Evolutionary conservation across 225 moss, liverwort and hornwort genomes (phyloP).

Genomic region (Rhytidiadelphus loreus): DNA sequence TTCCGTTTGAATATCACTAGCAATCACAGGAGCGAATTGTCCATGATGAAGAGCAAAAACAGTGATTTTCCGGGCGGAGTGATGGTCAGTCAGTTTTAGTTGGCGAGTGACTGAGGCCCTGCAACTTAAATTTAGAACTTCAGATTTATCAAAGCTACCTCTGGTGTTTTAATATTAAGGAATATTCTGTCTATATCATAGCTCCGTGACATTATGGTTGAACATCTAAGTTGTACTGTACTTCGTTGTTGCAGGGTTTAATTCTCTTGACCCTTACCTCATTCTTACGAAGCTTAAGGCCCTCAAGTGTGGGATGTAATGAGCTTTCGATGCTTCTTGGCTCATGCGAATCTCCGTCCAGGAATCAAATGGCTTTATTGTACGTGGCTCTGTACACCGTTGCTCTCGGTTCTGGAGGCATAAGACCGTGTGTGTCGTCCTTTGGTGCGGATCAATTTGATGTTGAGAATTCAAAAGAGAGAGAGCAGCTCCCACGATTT

Average conservation of each 20-base stretch:
- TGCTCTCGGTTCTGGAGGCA: conserved; percentile 50
- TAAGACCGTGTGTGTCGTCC: conserved; percentile 44
- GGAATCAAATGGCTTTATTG: conserved; percentile 26
- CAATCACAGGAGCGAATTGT: background rate
- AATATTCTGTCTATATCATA: background rate
- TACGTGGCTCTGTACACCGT: conserved; percentile 33
- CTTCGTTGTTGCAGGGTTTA: conserved; percentile 22
- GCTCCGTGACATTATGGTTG: background rate
- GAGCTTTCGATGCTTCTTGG: conserved; percentile 22
- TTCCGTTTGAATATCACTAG: background rate
- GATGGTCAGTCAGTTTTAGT: background rate
- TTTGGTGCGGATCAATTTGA: conserved; percentile 63
- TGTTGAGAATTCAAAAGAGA: conserved; percentile 24
- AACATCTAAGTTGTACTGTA: background rate
- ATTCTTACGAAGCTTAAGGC: conserved; percentile 9
- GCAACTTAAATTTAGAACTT: background rate
- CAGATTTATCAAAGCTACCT: too few species aligned
- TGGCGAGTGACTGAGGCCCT: background rate
- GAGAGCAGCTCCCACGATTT: conserved; percentile 28
- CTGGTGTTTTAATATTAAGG: background rate
- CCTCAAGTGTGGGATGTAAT: conserved; percentile 17
- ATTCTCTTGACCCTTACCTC: conserved; percentile 30
- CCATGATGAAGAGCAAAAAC: background rate
- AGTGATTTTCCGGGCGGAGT: background rate
- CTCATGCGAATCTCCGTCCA: conserved; percentile 15